A percentile compares a stretch with the other conserved stretches of the same genome.
phyloP scores from a whole-genome alignment of 257 asterid species.

The Solanum medicagineum region DNA sequence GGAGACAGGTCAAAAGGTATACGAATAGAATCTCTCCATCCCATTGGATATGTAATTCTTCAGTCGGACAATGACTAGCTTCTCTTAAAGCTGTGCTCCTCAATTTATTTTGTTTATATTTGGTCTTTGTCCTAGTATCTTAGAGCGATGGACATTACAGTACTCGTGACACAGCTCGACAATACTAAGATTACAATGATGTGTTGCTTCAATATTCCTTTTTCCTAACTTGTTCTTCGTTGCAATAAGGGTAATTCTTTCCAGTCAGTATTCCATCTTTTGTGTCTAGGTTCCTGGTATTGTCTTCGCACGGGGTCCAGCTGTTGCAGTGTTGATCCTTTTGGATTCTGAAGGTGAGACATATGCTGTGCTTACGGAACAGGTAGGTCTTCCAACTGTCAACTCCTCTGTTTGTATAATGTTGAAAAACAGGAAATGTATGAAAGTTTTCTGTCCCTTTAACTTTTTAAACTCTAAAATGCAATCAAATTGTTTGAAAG shows the following conservation, averaged over 20 bases:
- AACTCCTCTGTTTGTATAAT: neutral
- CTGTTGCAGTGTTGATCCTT: slow-evolving; percentile 88
- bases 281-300: slow-evolving; percentile 76
- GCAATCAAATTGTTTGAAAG: slow-evolving; percentile 24
- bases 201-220: neutral
- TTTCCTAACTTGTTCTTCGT: neutral
- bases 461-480: slow-evolving; percentile 1
- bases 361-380: slow-evolving; percentile 87
- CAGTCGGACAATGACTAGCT: neutral
- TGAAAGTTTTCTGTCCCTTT: neutral
- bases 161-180: neutral
- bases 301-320: slow-evolving; percentile 90
- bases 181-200: neutral
- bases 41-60: neutral
- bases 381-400: slow-evolving; percentile 26
- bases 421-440: neutral
- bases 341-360: slow-evolving; percentile 77
- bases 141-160: neutral
- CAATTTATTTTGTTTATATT: neutral
- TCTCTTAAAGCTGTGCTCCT: neutral
- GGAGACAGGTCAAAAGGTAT: slow-evolving; percentile 65
- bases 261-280: neutral
- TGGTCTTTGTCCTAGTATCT: neutral
- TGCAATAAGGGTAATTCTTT: neutral
- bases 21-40: neutral